A percentile compares a stretch with the other conserved stretches of the same genome.
Conservation (phyloP, 2,329 filamentous ascomycete genomes). For the Chaetomium strumarium region DNA sequence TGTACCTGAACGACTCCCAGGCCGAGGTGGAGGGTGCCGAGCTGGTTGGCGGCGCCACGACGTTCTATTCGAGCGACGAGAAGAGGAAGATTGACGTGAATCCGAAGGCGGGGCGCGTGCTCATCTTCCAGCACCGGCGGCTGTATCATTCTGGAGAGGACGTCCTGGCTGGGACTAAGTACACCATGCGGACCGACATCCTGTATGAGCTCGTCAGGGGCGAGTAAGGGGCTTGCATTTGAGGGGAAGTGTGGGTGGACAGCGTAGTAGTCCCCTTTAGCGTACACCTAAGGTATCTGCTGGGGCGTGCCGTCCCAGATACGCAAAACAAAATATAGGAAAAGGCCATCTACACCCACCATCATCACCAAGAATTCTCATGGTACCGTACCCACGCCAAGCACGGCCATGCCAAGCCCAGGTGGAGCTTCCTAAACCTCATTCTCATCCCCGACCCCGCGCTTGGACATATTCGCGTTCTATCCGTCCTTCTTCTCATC, state of each 20-base stretch:
- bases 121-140: conserved; percentile 52
- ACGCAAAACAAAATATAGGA: not conserved
- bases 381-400: conserved; percentile 1
- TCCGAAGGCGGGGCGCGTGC: conserved; percentile 50
- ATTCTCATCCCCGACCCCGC: not conserved
- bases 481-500: not conserved
- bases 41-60: conserved; percentile 49
- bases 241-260: not conserved
- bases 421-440: not conserved
- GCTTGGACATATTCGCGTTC: not conserved
- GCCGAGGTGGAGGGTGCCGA: conserved; percentile 32
- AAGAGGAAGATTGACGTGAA: conserved; percentile 45
- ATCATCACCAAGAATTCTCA: not conserved
- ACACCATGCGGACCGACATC: conserved; percentile 51
- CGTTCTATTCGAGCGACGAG: conserved; percentile 43
- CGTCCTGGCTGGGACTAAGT: conserved; percentile 48
- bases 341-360: not conserved
- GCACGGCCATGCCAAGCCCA: not conserved
- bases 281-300: too few relatives aligned
- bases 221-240: not conserved
- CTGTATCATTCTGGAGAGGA: conserved; percentile 50
- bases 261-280: not conserved
- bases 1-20: conserved; percentile 48
- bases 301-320: too few relatives aligned
- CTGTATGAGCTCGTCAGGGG: conserved; percentile 36